Base-by-base conservation (phyloP, 257 asterid species). In the Anisodus acutangulus region DNA sequence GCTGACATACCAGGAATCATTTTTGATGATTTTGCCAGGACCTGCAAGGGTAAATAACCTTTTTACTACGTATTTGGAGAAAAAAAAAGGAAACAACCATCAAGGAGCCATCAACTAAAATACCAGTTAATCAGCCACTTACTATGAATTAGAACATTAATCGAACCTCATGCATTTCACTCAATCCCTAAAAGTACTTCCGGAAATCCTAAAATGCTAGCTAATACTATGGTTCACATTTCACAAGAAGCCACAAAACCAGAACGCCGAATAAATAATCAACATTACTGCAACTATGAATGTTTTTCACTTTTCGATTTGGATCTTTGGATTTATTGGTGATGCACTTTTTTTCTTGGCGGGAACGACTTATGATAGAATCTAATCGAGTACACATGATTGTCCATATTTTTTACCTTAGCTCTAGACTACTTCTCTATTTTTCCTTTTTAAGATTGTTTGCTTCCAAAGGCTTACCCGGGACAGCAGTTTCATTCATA, bases 21-120 rank as follows among this genome's bases (percentile, higher is more conserved):
- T 93, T 93, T 94, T 45, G 98, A 94, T 81, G 98, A 94, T 88
- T 93, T 93, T 45, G 98, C 98, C 87, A 94, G 90, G 83, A 94
- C 98, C 98, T 94, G 87, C 84, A 90, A 81, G 85, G n/a, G 82
- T 70, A 26, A 85, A 88, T 13, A 47, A 26, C 57, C 35, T 47
- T 53, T 70, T 91, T 31, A 93, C 88, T 55, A 53, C 84, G 22
- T 71, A 83, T 59, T 41, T 17, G 41, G 47, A 31, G 5, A 63
- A 31, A 31, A 35, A 59, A 19, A 66, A 58, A 64, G 19, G 60
- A 35, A 70, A 84, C 70, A 79, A 59, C 59, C 5, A 49, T 5
- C 59, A 39, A 78, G 15, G 13, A 12, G 2, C 13, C 49, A 78
- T 76, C 58, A 66, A 66, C 72, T 15, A 51, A 43, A 31, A 13